phyloP scores from a whole-genome alignment of 192 early-diverging fungal genomes.

The Rhizoclosmatium sp. region DNA sequence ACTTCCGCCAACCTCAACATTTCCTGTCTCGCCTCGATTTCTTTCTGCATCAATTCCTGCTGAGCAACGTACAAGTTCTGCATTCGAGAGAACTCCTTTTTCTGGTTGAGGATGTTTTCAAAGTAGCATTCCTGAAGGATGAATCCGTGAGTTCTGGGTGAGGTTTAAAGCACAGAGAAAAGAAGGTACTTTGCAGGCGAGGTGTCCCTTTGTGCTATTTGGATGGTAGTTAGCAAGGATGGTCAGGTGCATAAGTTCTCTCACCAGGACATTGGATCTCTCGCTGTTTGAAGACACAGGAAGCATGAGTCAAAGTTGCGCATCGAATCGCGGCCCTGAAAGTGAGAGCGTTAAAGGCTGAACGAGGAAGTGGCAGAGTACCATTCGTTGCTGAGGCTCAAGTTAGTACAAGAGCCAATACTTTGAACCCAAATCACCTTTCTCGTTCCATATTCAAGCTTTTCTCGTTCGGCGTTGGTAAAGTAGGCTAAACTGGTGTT shows the following conservation, averaged over 20 bases:
- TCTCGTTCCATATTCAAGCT: conserved; percentile 91
- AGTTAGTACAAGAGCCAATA: not conserved
- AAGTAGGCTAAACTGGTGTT: conserved; percentile 91
- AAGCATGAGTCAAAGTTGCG: conserved; percentile 87
- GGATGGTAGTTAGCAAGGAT: conserved; percentile 11
- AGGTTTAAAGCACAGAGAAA: not conserved
- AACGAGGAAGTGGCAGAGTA: not conserved
- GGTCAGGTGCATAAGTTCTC: not conserved
- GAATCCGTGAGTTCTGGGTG: not conserved
- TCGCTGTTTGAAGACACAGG: conserved; percentile 80
- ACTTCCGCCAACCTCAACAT: conserved; percentile 61
- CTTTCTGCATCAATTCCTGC: conserved; percentile 51
- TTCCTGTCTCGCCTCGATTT: conserved; percentile 53
- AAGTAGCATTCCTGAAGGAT: conserved; percentile 77
- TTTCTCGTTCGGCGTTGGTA: conserved; percentile 86
- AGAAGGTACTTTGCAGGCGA: conserved; percentile 74
- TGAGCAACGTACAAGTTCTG: conserved; percentile 53
- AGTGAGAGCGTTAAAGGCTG: conserved; percentile 9
- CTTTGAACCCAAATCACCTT: conserved; percentile 47
- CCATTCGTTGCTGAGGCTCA: conserved; percentile 29
- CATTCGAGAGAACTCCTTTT: conserved; percentile 75
- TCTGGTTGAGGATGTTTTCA: conserved; percentile 85
- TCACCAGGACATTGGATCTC: conserved; percentile 75
- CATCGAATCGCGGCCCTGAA: conserved; percentile 78
- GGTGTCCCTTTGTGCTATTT: conserved; percentile 69